These are phyloP conservation scores for Bonia amplexicaulis DNA, from an alignment of 176 grass and related monocot species.

Conservation along the genomic window DNA sequence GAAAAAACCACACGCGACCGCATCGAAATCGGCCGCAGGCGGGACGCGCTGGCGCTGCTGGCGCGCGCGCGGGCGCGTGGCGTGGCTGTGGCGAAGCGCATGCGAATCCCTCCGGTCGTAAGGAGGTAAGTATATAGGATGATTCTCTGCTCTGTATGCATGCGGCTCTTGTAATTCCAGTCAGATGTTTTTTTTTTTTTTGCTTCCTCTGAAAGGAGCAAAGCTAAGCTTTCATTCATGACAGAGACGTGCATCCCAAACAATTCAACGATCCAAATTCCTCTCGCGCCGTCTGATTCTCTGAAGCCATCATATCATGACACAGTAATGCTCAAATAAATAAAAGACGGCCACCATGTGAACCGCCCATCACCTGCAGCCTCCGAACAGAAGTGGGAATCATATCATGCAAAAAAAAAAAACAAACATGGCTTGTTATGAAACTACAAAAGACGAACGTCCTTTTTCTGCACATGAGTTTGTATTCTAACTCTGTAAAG, in stretches of 20 bases:
- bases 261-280: not conserved
- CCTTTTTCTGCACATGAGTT: not conserved
- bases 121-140: too few relatives aligned
- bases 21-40: too few relatives aligned
- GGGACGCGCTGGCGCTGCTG: too few relatives aligned
- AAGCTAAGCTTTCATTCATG: not conserved
- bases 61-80: too few relatives aligned
- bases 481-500: not conserved
- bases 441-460: not conserved
- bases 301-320: not conserved
- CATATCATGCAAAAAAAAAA: not conserved
- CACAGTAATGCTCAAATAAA: not conserved
- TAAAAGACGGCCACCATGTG: not conserved
- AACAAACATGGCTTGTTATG: not conserved
- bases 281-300: not conserved
- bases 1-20: too few relatives aligned
- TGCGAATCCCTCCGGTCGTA: too few relatives aligned
- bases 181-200: too few relatives aligned
- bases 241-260: not conserved
- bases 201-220: too few relatives aligned
- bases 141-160: too few relatives aligned
- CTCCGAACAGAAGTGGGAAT: not conserved
- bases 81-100: too few relatives aligned
- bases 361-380: conserved; percentile 5
- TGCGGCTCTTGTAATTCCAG: too few relatives aligned